Percentiles rank a stretch among this genome's conserved stretches.
Evolutionary conservation across 2,329 filamentous ascomycete species (phyloP).

Genomic region (Colletotrichum sp.): DNA sequence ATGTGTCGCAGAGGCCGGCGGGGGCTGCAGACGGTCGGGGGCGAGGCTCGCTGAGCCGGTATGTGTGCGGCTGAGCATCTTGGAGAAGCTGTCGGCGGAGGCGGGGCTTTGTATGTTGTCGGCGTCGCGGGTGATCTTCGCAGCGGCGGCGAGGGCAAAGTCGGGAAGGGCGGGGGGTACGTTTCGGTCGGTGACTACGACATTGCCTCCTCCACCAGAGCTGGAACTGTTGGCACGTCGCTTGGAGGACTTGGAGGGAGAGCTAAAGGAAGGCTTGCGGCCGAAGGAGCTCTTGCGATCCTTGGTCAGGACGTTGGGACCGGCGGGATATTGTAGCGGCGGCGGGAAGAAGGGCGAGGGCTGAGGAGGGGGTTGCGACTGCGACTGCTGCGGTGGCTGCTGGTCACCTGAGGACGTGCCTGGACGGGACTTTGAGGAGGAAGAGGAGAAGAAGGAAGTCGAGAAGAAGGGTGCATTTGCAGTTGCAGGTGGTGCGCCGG

Average conservation of each 20-base stretch:
- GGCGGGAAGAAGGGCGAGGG: constrained; percentile 19
- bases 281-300: constrained; percentile 59
- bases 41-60: constrained; percentile 36
- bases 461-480: constrained; percentile 39
- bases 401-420: constrained; percentile 23
- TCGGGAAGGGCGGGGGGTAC: constrained; percentile 60
- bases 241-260: constrained; percentile 33
- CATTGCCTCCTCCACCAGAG: constrained; percentile 42
- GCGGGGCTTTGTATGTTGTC: constrained; percentile 30
- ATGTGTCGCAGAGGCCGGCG: constrained; percentile 26
- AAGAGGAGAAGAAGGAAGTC: constrained; percentile 40
- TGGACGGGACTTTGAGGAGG: constrained; percentile 28
- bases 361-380: constrained; percentile 20
- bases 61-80: constrained; percentile 49
- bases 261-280: constrained; percentile 58
- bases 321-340: constrained; percentile 24
- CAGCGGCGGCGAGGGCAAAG: constrained; percentile 55
- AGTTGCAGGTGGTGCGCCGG: constrained; percentile 18
- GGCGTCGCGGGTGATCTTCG: constrained; percentile 42
- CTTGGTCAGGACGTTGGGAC: constrained; percentile 40
- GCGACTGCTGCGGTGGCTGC: constrained; percentile 13
- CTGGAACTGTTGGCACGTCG: constrained; percentile 49
- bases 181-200: constrained; percentile 48
- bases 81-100: constrained; percentile 41
- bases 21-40: constrained; percentile 30